Base-by-base conservation (phyloP, 768 basidiomycete species). In the Cytidiella melzeri region DNA sequence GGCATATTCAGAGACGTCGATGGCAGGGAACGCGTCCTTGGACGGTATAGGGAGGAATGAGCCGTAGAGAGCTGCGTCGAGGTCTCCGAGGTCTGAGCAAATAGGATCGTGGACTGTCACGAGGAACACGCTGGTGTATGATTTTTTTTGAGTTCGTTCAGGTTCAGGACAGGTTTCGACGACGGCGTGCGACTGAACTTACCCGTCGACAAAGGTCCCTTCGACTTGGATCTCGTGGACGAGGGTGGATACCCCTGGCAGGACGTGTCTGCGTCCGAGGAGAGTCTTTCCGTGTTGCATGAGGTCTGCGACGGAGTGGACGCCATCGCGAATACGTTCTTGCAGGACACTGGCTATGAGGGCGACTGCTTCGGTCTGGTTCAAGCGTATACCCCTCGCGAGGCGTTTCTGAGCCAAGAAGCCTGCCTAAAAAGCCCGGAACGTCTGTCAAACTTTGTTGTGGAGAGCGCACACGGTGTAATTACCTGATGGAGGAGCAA, bases 31-130 rank as follows among this genome's bases (percentile, higher is more conserved):
- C 2, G 70, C 51, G 50, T 78, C 71, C 10, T 77, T 64, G 0
- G 77, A 63, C 0, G 94, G 95, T 2, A 86, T 63, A 3, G 95
- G 95, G 0, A 97, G 72, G 70, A 97, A 97, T 0, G 92, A 94
- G 9, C 93, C 92, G 54, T 92, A 92, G n/a, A 99, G 74, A 2
- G 47, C 47, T 9, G 38, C 47, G 25, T 38, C 39, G 26, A 48
- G 38, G 41, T 48, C 40, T 23, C 40, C 30, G 30, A 15, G 9
- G 15, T 91, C 83, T 0, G 91, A 84, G 63, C 86, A 91, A 54
- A 99, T 84, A 18, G 96, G 95, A 58, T 95, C 87, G 61, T 97
- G 94, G 1, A 98, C 91, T 0, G 95, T 95, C 30, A 98, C 94
- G n/a, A 99, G 77, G 69, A 98, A 99, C 0, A 92, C 87, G 1